Evolutionary conservation across 2,329 filamentous ascomycete species (phyloP), one percentile per base, ranked within the genome.

Genomic region (Fusarium armeniacum): DNA sequence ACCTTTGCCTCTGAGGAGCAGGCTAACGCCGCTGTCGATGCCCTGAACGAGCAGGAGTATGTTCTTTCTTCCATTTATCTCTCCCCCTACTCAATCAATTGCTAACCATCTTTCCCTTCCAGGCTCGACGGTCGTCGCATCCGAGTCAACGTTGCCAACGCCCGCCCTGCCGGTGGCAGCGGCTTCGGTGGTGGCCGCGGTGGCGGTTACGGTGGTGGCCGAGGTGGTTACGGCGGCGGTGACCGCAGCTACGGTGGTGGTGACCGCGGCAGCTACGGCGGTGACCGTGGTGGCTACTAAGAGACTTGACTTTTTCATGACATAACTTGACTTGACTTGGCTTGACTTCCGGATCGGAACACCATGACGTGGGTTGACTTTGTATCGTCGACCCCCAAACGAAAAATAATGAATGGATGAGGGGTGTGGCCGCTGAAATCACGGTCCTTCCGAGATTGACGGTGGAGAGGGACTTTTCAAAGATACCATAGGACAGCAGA

Each of bases 401-500:
- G 41, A 28, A 28, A 52, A 52, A 52, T 38, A 52, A 52, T 52
- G 49, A 38, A 44, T 26, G 41, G 41, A 44, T 44, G 41, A 44
- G 26, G 41, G 41, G 41, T 44, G 35, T 38, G 49, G 49, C 49
- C 49, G 49, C 33, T 52, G 24, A 26, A 40, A 38, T 20, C 49
- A 26, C 35, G 35, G 24, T 28, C 24, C 35, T 26, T 26, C 35
- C 35, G 10, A 36, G 49, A 40, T 52, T 52, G 24, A 52, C 36
- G 49, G 35, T 52, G 49, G 49, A 40, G 35, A 52, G 49, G 49
- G 36, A 52, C 33, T 52, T 30, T 40, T 52, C 49, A 52, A 30
- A 52, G 49, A 52, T 52, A 52, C 49, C 49, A 52, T 52, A 52
- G 35, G 33, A 52, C 49, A 52, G 35, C 35, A 50, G 47, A 50